phyloP scores from a whole-genome alignment of 805 yeast species.

The Saturnispora mendoncae region DNA sequence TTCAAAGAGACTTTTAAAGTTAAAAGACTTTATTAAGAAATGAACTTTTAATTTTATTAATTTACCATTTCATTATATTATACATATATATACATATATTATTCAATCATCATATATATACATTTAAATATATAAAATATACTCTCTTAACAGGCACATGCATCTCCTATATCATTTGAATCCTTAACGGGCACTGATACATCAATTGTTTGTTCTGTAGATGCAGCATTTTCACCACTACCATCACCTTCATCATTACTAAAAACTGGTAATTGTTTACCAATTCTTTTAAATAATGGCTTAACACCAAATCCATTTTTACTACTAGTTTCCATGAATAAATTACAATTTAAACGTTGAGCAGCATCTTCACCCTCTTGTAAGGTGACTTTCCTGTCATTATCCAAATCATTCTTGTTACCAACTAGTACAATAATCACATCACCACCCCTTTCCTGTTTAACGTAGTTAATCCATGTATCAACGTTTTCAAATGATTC shows the following conservation, averaged over 20 bases:
- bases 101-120: neutral
- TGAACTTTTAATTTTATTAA: too few species aligned
- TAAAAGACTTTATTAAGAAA: constrained; percentile 23
- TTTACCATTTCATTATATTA: too few species aligned
- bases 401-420: constrained; percentile 79
- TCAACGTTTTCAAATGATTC: constrained; percentile 76
- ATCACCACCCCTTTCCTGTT: constrained; percentile 82
- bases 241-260: constrained; percentile 24
- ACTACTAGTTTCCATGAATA: constrained; percentile 88
- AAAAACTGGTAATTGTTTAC: constrained; percentile 83
- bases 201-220: constrained; percentile 34
- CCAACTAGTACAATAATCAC: constrained; percentile 89
- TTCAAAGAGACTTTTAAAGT: constrained; percentile 58
- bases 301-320: constrained; percentile 93
- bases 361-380: constrained; percentile 83
- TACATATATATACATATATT: constrained; percentile 1
- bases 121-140: neutral
- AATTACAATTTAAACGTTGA: constrained; percentile 60
- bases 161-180: constrained; percentile 24
- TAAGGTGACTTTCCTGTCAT: constrained; percentile 62
- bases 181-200: constrained; percentile 31
- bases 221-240: constrained; percentile 13
- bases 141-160: constrained; percentile 35
- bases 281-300: constrained; percentile 79
- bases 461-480: constrained; percentile 93